Evolutionary conservation across 2,329 filamentous ascomycete genomes (phyloP).

Genomic region (Pseudogymnoascus sp.): DNA sequence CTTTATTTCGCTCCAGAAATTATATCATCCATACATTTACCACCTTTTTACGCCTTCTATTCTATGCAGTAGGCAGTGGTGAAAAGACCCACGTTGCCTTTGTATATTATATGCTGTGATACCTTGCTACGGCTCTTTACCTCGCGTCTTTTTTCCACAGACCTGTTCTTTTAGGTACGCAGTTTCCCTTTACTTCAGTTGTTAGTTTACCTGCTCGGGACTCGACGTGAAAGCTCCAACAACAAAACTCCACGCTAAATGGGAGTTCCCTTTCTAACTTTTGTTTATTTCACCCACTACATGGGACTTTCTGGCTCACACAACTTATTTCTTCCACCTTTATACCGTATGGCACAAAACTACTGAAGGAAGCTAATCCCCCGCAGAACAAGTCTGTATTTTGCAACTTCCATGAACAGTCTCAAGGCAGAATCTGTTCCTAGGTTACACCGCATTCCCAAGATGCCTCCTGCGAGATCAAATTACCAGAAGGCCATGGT

Average conservation of each 20-base stretch:
- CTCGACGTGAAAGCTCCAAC: neutral
- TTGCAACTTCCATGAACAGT: neutral
- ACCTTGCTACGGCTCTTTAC: neutral
- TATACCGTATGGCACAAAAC: neutral
- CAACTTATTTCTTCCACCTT: neutral
- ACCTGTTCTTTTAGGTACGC: constrained; percentile 6
- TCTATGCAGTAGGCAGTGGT: neutral
- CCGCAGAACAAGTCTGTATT: neutral
- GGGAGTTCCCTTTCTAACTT: neutral
- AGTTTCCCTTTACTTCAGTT: neutral
- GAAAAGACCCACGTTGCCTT: neutral
- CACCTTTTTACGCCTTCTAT: neutral
- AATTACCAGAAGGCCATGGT: constrained; percentile 5
- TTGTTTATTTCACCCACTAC: neutral
- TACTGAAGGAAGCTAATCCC: neutral
- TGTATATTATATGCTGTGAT: neutral
- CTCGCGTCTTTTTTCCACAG: neutral
- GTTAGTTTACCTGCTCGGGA: neutral
- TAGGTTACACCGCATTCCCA: neutral
- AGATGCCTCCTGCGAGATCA: neutral
- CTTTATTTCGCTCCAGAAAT: constrained; percentile 3
- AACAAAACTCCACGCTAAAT: neutral
- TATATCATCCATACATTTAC: neutral
- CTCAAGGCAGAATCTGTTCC: neutral
- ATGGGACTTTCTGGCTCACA: neutral